These are phyloP conservation scores for Westerdykella ornata DNA, from an alignment of 2,329 filamentous ascomycete species.

Conservation along the genomic window DNA sequence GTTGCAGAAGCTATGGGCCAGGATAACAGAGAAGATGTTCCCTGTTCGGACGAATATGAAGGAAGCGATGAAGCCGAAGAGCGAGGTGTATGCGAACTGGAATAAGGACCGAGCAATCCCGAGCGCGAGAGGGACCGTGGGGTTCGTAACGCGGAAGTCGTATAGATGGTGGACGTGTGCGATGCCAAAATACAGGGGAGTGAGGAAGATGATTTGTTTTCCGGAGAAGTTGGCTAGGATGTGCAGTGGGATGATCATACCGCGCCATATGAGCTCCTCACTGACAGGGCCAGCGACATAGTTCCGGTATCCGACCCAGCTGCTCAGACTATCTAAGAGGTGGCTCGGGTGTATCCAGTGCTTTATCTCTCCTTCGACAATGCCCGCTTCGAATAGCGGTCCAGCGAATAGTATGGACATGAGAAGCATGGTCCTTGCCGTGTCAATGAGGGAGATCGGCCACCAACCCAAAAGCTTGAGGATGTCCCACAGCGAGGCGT, in stretches of 20 bases:
- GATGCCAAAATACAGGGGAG: slow-evolving; percentile 84
- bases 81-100: slow-evolving; percentile 81
- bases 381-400: slow-evolving; percentile 70
- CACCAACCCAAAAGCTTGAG: slow-evolving; percentile 73
- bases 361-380: slow-evolving; percentile 65
- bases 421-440: slow-evolving; percentile 58
- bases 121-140: slow-evolving; percentile 56
- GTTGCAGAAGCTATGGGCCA: slow-evolving; percentile 86
- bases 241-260: slow-evolving; percentile 75
- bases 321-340: slow-evolving; percentile 53
- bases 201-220: slow-evolving; percentile 64
- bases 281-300: slow-evolving; percentile 80
- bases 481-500: slow-evolving; percentile 46
- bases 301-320: slow-evolving; percentile 82
- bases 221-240: slow-evolving; percentile 55
- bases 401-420: slow-evolving; percentile 75
- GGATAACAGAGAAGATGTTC: slow-evolving; percentile 66
- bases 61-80: slow-evolving; percentile 90
- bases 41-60: slow-evolving; percentile 84
- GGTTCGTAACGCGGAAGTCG: slow-evolving; percentile 79
- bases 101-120: slow-evolving; percentile 67
- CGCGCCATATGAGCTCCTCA: slow-evolving; percentile 91
- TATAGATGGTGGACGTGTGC: slow-evolving; percentile 95
- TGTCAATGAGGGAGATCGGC: slow-evolving; percentile 63
- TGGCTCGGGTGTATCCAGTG: slow-evolving; percentile 55